Evolutionary conservation across 1,139 yeast species (phyloP).

Genomic region (Saccharomyces hybrid): DNA sequence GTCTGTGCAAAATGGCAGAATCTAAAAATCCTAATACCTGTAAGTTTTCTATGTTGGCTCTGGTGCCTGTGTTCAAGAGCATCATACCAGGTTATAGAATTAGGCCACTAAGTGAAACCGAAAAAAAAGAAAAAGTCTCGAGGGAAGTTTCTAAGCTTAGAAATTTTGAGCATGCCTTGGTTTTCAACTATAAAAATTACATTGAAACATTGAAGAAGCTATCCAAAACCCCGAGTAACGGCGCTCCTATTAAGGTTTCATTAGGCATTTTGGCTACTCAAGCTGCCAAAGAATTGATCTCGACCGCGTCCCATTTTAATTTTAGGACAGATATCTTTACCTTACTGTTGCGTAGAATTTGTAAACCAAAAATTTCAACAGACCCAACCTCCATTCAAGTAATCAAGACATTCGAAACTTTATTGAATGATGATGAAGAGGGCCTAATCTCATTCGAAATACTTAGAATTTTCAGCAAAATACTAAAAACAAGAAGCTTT

Average conservation of each 20-base stretch:
- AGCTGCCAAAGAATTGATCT: conserved; percentile 72
- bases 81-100: conserved; percentile 85
- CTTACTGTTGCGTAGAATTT: conserved; percentile 57
- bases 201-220: conserved; percentile 45
- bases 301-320: conserved; percentile 71
- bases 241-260: conserved; percentile 37
- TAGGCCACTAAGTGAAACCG: conserved; percentile 72
- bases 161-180: conserved; percentile 70
- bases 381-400: conserved; percentile 49
- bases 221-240: conserved; percentile 33
- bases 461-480: conserved; percentile 57
- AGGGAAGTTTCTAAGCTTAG: conserved; percentile 73
- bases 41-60: conserved; percentile 67
- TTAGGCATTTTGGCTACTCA: conserved; percentile 29
- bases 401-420: conserved; percentile 54
- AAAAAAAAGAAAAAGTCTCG: conserved; percentile 72
- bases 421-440: conserved; percentile 63
- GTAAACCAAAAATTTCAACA: conserved; percentile 45
- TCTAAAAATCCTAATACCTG: conserved; percentile 62
- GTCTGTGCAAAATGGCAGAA: conserved; percentile 64
- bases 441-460: conserved; percentile 79
- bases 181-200: conserved; percentile 62
- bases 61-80: conserved; percentile 77
- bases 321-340: conserved; percentile 64
- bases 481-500: conserved; percentile 65